phyloP scores from a whole-genome alignment of 768 basidiomycete species.

The Rhodosporidiobolus sp. region DNA sequence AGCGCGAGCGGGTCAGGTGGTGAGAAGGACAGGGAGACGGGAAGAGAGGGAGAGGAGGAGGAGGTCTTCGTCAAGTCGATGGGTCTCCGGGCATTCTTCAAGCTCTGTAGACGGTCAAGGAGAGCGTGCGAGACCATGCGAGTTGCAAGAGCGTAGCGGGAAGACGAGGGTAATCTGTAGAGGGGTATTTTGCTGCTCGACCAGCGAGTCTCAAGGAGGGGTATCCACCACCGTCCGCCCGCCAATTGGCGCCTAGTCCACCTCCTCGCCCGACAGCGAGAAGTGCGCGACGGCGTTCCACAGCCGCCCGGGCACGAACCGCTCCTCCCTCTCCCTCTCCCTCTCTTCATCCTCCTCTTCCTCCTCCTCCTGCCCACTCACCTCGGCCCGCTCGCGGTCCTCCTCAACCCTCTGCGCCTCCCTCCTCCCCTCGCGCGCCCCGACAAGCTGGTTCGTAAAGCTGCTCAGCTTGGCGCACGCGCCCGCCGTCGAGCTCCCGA shows the following conservation, averaged over 20 bases:
- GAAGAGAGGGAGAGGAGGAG: no score
- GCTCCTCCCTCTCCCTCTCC: not conserved
- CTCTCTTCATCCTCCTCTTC: not conserved
- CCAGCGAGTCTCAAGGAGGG: no score
- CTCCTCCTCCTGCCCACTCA: conserved; percentile 8
- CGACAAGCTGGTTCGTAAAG: conserved; percentile 59
- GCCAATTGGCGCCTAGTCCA: conserved; percentile 10
- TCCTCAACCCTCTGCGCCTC: conserved; percentile 27
- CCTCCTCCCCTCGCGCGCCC: conserved; percentile 50
- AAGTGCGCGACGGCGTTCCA: conserved; percentile 32
- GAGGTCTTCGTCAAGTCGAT: no score
- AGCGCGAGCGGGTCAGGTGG: no score
- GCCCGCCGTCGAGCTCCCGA: conserved; percentile 1
- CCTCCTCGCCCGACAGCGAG: conserved; percentile 14
- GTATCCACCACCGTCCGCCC: not conserved
- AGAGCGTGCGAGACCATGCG: no score
- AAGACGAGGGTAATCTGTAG: no score
- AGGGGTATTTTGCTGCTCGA: no score
- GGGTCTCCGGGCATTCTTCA: no score
- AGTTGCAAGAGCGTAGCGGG: no score
- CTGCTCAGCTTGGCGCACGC: conserved; percentile 51
- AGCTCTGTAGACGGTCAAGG: no score
- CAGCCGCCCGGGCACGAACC: not conserved
- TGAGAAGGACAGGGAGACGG: no score
- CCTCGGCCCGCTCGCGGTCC: conserved; percentile 42